phyloP scores from a whole-genome alignment of 257 asterid genomes.

The Nicotiana benthamiana region DNA sequence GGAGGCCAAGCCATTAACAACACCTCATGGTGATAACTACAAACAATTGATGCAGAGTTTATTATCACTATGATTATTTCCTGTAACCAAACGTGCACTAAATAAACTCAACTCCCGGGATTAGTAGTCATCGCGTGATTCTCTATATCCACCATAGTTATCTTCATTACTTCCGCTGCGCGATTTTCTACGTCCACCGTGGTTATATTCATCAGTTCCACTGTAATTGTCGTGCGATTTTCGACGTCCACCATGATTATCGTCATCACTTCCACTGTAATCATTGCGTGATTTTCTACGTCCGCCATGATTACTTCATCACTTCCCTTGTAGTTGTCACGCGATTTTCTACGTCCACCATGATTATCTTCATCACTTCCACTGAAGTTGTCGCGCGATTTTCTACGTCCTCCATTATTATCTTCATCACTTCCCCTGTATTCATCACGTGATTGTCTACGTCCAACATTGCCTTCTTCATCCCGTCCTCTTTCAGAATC shows the following conservation, averaged over 20 bases:
- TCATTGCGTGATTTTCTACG: not conserved
- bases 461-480: constrained; percentile 40
- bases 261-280: not conserved
- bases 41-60: not conserved
- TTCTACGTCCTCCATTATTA: too few species aligned
- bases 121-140: not conserved
- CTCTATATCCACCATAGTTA: constrained; percentile 1
- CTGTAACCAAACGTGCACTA: not conserved
- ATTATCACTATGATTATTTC: not conserved
- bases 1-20: too few species aligned
- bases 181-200: not conserved
- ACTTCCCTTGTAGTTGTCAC: not conserved
- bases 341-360: too few species aligned
- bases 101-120: not conserved
- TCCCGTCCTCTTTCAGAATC: not conserved
- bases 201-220: not conserved
- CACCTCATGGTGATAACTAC: not conserved
- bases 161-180: not conserved
- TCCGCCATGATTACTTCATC: not conserved
- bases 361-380: too few species aligned
- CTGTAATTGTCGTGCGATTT: too few species aligned
- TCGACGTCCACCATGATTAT: not conserved
- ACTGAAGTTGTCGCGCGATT: too few species aligned
- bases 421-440: not conserved
- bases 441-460: constrained; percentile 35